A percentile compares a stretch with the other conserved stretches of the same genome.
These are phyloP conservation scores for Stephanodiscus triporus DNA, from an alignment of 108 stramenopile genomes.

Conservation along the genomic window DNA sequence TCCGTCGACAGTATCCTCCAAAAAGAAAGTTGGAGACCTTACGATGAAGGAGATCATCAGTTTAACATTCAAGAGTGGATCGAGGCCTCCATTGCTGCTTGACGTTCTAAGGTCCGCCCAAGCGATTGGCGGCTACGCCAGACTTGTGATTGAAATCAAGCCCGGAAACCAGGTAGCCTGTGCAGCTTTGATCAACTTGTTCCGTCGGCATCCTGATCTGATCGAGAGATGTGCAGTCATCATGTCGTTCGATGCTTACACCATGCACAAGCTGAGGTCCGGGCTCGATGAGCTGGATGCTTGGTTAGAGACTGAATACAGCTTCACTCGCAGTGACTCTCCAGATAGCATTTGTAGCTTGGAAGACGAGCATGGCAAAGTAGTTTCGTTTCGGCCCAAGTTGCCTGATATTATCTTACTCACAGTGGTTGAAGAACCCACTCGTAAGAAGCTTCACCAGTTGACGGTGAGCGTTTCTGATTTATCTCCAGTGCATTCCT, in stretches of 20 bases:
- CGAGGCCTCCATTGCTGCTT: slow-evolving; percentile 69
- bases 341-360: slow-evolving; percentile 16
- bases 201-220: slow-evolving; percentile 67
- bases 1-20: slow-evolving; percentile 39
- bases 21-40: slow-evolving; percentile 60
- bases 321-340: slow-evolving; percentile 11
- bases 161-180: slow-evolving; percentile 75
- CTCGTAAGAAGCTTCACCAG: slow-evolving; percentile 46
- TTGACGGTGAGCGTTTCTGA: slow-evolving; percentile 56
- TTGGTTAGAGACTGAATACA: slow-evolving; percentile 1
- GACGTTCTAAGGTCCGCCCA: slow-evolving; percentile 72
- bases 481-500: slow-evolving; percentile 55
- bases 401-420: slow-evolving; percentile 63
- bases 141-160: slow-evolving; percentile 78
- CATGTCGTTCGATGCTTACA: slow-evolving; percentile 78
- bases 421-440: slow-evolving; percentile 58
- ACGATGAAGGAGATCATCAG: slow-evolving; percentile 76
- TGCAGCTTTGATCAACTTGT: slow-evolving; percentile 62
- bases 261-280: slow-evolving; percentile 66
- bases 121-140: slow-evolving; percentile 60
- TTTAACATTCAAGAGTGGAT: slow-evolving; percentile 67
- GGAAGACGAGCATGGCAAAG: neutral
- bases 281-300: slow-evolving; percentile 49
- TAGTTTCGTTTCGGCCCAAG: slow-evolving; percentile 6
- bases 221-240: slow-evolving; percentile 61